Evolutionary conservation across 2,329 filamentous ascomycete species (phyloP), one percentile per base, ranked within the genome.

Genomic region (Phaeosphaeria sp.): DNA sequence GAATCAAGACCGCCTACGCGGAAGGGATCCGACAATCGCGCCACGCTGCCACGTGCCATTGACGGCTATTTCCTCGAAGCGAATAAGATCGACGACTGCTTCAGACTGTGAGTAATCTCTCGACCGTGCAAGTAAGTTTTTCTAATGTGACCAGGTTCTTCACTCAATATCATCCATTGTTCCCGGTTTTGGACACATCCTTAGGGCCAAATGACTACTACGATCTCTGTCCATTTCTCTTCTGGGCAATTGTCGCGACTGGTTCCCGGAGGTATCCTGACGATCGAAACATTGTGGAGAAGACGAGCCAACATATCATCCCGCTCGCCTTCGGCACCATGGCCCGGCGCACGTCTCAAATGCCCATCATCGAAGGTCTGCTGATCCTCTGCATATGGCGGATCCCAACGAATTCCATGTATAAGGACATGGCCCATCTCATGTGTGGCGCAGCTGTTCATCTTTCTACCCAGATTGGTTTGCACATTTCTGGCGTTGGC

Each of bases 351-450:
- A 69, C 74, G 11, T 75, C 73, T 5, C 73, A 70, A 11, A 75
- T 78, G 51, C 72, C 76, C 15, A 73, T 76, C 15, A 80, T 80
- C 21, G 76, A 79, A 55, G 77, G 74, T 17, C 64, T 78, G 9
- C 57, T 80, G 4, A 69, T 79, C 9, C 71, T 80, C 11, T 79
- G 77, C 47, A 75, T 77, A 18, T 80, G 78, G 78, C 72, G 77
- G 3, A 60, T 79, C 25, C 77, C 78, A 7, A 75, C 78, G 11
- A 77, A 77, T 45, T 79, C 75, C 27, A 78, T 77, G 72, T 77
- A 76, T 61, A 77, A 77, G 43, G 77, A 79, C 47, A 74, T 75
- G 57, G 76, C 74, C n/a, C 72, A 75, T 55, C 68, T 78, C 17
- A 68, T 80, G 49, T 77, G 73, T 59, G 77, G 78, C 18, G 77